Percentiles rank a stretch among this genome's conserved stretches.
phyloP scores from a whole-genome alignment of 495 filamentous ascomycete species.

The Tuber brumale region DNA sequence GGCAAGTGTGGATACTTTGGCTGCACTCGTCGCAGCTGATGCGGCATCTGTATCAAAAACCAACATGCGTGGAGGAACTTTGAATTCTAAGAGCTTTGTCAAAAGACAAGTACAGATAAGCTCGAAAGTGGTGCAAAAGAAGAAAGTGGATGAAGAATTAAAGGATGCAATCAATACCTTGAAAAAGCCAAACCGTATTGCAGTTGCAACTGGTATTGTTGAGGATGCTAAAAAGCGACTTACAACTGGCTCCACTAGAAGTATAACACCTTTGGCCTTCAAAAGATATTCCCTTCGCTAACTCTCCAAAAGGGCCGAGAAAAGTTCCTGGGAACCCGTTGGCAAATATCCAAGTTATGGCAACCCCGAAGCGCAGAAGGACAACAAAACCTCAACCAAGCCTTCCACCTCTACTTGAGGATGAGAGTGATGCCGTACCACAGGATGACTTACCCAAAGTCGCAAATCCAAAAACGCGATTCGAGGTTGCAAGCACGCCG shows the following conservation, averaged over 20 bases:
- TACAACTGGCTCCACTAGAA: conserved; percentile 33
- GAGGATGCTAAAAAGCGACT: conserved; percentile 62
- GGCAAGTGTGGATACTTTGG: conserved; percentile 19
- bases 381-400: conserved; percentile 18
- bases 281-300: conserved; percentile 36
- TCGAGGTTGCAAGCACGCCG: conserved; percentile 21
- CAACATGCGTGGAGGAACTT: conserved; percentile 48
- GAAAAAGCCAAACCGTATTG: conserved; percentile 76
- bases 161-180: conserved; percentile 74
- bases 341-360: conserved; percentile 60
- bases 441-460: conserved; percentile 14
- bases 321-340: conserved; percentile 59
- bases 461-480: neutral
- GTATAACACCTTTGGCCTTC: conserved; percentile 24
- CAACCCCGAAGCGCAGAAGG: conserved; percentile 55
- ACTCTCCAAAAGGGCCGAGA: conserved; percentile 50
- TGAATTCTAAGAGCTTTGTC: conserved; percentile 55
- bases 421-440: neutral
- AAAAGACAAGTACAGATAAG: conserved; percentile 66
- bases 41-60: conserved; percentile 21
- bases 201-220: conserved; percentile 65
- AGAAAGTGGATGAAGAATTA: conserved; percentile 70
- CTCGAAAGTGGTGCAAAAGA: conserved; percentile 64
- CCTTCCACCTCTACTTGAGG: conserved; percentile 7
- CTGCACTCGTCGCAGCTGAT: conserved; percentile 31